These are phyloP conservation scores for Ophiostoma australiae DNA, from an alignment of 2,329 filamentous ascomycete genomes.

Conservation along the genomic window DNA sequence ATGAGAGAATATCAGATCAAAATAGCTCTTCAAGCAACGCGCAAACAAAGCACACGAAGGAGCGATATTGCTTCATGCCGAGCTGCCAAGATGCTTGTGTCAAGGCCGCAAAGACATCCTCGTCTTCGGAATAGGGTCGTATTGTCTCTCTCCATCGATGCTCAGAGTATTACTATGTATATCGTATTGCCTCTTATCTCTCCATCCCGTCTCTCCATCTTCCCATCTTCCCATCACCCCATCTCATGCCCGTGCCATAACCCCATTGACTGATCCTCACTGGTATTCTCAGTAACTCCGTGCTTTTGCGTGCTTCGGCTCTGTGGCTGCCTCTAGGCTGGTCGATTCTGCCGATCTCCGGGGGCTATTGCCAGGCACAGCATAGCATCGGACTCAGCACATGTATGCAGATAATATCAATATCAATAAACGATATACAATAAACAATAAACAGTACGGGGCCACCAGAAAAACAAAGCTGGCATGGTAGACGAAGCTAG, in stretches of 20 bases:
- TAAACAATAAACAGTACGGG: no score
- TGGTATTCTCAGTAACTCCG: background rate
- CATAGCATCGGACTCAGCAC: background rate
- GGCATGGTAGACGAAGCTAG: background rate
- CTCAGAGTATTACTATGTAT: no score
- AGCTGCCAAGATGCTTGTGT: constrained; percentile 3
- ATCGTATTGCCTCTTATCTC: background rate
- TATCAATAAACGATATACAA: no score
- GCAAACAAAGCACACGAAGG: background rate
- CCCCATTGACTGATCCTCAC: no score
- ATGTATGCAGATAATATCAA: background rate
- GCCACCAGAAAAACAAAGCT: background rate
- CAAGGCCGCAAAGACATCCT: background rate
- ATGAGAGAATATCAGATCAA: background rate
- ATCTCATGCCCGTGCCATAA: no score
- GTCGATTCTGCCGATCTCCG: background rate
- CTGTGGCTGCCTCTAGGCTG: background rate
- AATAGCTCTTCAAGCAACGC: background rate
- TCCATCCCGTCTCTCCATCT: no score
- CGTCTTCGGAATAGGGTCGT: background rate
- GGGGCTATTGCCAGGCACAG: background rate
- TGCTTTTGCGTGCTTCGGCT: no score
- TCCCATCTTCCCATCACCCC: no score
- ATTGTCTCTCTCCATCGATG: background rate
- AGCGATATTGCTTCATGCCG: background rate